A percentile compares a stretch with the other conserved stretches of the same genome.
These are phyloP conservation scores for Chytridium lagenaria DNA, from an alignment of 371 early-diverging fungal species.

Conservation along the genomic window DNA sequence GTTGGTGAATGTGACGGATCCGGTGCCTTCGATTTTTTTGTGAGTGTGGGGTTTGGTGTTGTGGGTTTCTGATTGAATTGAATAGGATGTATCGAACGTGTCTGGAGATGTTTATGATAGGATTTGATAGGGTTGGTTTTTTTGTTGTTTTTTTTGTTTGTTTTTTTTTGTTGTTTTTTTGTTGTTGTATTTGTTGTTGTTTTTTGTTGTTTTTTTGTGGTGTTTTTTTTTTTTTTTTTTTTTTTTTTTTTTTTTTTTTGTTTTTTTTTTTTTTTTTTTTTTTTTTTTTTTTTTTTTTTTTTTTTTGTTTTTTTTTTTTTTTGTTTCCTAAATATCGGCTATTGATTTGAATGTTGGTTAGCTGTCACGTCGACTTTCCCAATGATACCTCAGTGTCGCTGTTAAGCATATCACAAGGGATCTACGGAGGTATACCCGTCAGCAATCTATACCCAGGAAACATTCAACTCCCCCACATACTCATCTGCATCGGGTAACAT, in stretches of 20 bases:
- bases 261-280: too few relatives aligned
- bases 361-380: too few relatives aligned
- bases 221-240: too few relatives aligned
- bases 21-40: conserved; percentile 1
- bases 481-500: conserved; percentile 28
- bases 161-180: background rate
- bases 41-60: background rate
- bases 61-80: background rate
- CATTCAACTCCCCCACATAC: conserved; percentile 20
- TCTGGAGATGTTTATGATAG: conserved; percentile 35
- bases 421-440: background rate
- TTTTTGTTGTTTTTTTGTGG: too few relatives aligned
- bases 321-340: too few relatives aligned
- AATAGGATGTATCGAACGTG: conserved; percentile 31
- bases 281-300: too few relatives aligned
- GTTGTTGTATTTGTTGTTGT: background rate
- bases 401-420: background rate
- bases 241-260: too few relatives aligned
- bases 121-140: conserved; percentile 28
- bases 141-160: background rate
- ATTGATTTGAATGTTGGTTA: too few relatives aligned
- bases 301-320: too few relatives aligned
- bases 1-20: background rate
- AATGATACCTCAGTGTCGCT: background rate
- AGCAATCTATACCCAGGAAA: background rate